These are phyloP conservation scores for Solanum peruvianum DNA, from an alignment of 257 asterid genomes.

Conservation along the genomic window DNA sequence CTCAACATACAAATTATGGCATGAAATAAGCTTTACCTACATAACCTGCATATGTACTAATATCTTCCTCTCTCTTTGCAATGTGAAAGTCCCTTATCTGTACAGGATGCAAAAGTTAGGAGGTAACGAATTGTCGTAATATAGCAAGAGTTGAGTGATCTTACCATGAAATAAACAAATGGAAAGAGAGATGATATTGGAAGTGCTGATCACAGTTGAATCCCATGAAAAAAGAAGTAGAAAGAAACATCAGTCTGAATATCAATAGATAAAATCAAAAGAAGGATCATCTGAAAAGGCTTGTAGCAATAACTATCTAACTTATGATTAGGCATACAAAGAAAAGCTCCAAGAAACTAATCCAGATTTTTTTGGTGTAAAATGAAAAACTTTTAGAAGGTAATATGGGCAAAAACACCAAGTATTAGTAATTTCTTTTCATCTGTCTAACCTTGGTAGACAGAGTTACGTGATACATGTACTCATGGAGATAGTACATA, in stretches of 20 bases:
- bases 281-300: background rate
- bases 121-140: background rate
- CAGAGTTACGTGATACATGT: background rate
- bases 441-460: background rate
- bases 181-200: slow-evolving; percentile 71
- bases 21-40: slow-evolving; percentile 29
- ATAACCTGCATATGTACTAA: slow-evolving; percentile 64
- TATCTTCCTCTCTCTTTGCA: slow-evolving; percentile 55
- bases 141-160: background rate
- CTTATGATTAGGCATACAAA: background rate
- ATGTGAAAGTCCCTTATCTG: slow-evolving; percentile 46
- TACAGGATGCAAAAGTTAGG: background rate
- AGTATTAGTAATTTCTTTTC: background rate
- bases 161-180: slow-evolving; percentile 70
- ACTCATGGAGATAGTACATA: background rate
- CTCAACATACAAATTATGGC: background rate
- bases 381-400: background rate
- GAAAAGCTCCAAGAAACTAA: background rate
- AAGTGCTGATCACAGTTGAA: slow-evolving; percentile 40
- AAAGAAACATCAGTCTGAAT: background rate
- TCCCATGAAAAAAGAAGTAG: background rate
- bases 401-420: background rate
- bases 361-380: background rate
- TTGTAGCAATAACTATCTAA: background rate
- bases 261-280: background rate